Base-by-base conservation (phyloP, 179 eudicot genomes). In the Beta corolliflora region DNA sequence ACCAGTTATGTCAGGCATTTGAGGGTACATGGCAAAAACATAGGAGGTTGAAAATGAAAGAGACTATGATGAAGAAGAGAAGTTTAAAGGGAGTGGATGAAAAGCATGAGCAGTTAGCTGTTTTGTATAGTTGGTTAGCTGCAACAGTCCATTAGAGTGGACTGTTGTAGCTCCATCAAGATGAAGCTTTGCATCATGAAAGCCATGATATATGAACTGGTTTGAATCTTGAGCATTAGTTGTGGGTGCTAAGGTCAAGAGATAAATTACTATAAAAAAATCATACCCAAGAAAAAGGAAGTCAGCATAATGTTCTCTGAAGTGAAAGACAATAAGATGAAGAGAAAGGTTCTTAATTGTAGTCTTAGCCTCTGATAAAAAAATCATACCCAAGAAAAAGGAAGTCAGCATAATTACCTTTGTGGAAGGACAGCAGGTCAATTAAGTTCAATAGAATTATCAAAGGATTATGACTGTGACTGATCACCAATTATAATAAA, bases 21-120 rank as follows among this genome's bases (percentile, higher is more conserved):
- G 55, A 55, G 87, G 91, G 56, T 78, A 80, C 23, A 88, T 88
- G 25, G 89, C 89, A 53, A 88, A 84, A 52, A 73, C 86, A 64
- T 84, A 88, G 72, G 80, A 67, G 29, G 85, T 80, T 73, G 91
- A 88, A 54, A 88, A 82, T 4, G 89, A 79, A 44, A 73, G 10
- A 64, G 82, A 83, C 36, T 1, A 31, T 45, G 85, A 79, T 41
- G 81, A 52, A 2, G 81, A 56, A 23, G 36, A 15, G 21, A 83
- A 83, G 10, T 56, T 56, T 16, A 83, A 36, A 59, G 82, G 82
- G 60, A 1, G 4, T 4, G 85, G 85, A 7, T 31, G 68, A 50
- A 83, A 83, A 78, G 83, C 87, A 45, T 71, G 84, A 9, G 83
- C 84, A 10, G 71, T 55, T 48, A 84, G 56, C 9, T 71, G 58